Evolutionary conservation across 2,329 filamentous ascomycete species (phyloP), one percentile per base, ranked within the genome.

Genomic region (Bipolaris bicolor): DNA sequence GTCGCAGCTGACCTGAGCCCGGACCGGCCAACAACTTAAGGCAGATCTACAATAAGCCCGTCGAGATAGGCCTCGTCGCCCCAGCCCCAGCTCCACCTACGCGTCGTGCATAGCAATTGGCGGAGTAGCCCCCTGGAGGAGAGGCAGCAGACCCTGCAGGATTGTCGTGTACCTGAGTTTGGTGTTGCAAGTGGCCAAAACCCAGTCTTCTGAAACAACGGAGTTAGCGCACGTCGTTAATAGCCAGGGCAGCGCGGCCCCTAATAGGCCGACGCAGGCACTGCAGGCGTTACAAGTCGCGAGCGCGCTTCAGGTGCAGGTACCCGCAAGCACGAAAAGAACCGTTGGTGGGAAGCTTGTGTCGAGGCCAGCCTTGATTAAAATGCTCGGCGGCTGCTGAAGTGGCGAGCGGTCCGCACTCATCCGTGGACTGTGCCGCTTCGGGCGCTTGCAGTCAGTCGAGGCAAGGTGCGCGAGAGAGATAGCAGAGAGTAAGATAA

Each of bases 281-380:
- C 39, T 47, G 44, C 39, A 49, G 20, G 54, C 54, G 60, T 59
- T 58, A 61, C 60, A 60, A 52, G 61, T 64, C 55, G 53, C 61
- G 61, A 55, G 62, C 58, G 58, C 65, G 66, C 66, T 63, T 67
- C 65, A 69, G 51, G 50, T 56, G 46, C 55, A 57, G 50, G 55
- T 57, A 57, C 55, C 43, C 45, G 45, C 44, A 44, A 39, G 57
- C 65, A 48, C 58, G 51, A 67, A 60, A 54, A 46, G 39, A 58
- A 43, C 36, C 50, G 41, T 60, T 58, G 37, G 56, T 55, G 55
- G 50, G 37, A 53, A 33, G 20, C 43, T 33, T 37, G 56, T 63
- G 43, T 57, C 51, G 62, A 47, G 60, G 52, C 20, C 33, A 41
- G 11, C n/a, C 15, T 55, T 36, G 24, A 50, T 52, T 44, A 33